Percentiles rank a stretch among this genome's conserved stretches.
Conservation (phyloP, 352 stramenopile species). For the Thraustochytrium striatum region DNA sequence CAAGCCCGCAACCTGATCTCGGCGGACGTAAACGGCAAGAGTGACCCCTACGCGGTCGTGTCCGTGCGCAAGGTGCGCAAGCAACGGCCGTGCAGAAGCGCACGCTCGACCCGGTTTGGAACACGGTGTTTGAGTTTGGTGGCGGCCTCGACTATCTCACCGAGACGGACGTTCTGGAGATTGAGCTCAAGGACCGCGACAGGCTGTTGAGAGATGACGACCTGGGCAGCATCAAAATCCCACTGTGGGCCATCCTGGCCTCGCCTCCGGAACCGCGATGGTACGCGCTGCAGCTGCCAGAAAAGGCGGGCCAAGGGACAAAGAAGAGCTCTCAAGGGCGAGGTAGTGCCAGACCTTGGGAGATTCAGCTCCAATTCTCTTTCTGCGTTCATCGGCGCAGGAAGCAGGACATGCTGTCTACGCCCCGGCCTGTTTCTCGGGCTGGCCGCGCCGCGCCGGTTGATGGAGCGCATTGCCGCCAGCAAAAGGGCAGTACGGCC, state of each 20-base stretch:
- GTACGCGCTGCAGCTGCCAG: conserved; percentile 21
- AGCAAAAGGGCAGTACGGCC: conserved; percentile 11
- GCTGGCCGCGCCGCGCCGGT: neutral
- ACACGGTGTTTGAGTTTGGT: conserved; percentile 28
- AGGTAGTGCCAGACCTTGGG: conserved; percentile 11
- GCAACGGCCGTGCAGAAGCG: neutral
- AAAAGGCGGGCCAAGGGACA: neutral
- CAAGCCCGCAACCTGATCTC: conserved; percentile 35
- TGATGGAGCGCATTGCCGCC: neutral
- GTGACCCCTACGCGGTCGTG: conserved; percentile 37
- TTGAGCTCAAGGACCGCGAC: conserved; percentile 28
- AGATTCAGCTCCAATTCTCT: conserved; percentile 36
- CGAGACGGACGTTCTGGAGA: conserved; percentile 5
- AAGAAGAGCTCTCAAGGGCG: neutral
- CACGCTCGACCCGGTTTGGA: conserved; percentile 46
- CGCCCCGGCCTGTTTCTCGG: neutral
- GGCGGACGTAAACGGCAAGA: conserved; percentile 32
- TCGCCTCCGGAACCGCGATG: neutral
- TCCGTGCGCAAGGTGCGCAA: neutral
- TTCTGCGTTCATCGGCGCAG: neutral
- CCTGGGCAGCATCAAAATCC: conserved; percentile 4
- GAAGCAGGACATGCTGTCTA: no score
- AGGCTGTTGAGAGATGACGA: conserved; percentile 13
- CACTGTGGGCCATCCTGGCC: conserved; percentile 18
- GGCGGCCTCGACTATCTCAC: conserved; percentile 6